Conservation (phyloP, 306 rosid genomes). For the Medicago ruthenica region DNA sequence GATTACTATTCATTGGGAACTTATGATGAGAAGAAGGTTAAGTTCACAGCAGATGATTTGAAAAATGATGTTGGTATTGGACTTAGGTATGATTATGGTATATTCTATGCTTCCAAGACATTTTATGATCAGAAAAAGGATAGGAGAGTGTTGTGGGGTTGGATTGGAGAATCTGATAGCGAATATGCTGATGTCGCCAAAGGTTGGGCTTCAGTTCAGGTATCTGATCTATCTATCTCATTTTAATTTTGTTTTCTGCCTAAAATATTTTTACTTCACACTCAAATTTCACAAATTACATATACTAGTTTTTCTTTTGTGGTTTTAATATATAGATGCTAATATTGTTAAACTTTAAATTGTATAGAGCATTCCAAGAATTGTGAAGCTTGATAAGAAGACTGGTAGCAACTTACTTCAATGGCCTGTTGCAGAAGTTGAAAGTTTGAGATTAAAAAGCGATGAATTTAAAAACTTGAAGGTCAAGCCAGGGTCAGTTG, state of each 20-base stretch:
- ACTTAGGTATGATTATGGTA: slow-evolving; percentile 81
- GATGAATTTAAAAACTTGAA: slow-evolving; percentile 56
- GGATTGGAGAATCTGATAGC: slow-evolving; percentile 92
- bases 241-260: no score
- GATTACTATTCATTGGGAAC: slow-evolving; percentile 86
- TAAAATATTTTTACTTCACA: background rate
- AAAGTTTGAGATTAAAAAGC: slow-evolving; percentile 70
- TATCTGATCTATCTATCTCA: slow-evolving; percentile 24
- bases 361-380: slow-evolving; percentile 82
- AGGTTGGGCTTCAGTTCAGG: slow-evolving; percentile 98
- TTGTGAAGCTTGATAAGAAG: slow-evolving; percentile 69
- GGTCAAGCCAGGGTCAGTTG: slow-evolving; percentile 69
- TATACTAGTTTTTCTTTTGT: background rate
- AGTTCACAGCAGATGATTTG: slow-evolving; percentile 66
- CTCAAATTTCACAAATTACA: background rate
- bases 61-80: slow-evolving; percentile 84
- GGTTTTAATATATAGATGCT: no score
- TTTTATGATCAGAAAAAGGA: slow-evolving; percentile 64
- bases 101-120: slow-evolving; percentile 88
- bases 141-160: slow-evolving; percentile 96
- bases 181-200: slow-evolving; percentile 80
- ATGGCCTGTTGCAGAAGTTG: slow-evolving; percentile 89
- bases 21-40: slow-evolving; percentile 66
- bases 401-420: slow-evolving; percentile 80
- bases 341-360: background rate